Conservation (phyloP, 2,329 filamentous ascomycete genomes). For the Fusarium albidum region DNA sequence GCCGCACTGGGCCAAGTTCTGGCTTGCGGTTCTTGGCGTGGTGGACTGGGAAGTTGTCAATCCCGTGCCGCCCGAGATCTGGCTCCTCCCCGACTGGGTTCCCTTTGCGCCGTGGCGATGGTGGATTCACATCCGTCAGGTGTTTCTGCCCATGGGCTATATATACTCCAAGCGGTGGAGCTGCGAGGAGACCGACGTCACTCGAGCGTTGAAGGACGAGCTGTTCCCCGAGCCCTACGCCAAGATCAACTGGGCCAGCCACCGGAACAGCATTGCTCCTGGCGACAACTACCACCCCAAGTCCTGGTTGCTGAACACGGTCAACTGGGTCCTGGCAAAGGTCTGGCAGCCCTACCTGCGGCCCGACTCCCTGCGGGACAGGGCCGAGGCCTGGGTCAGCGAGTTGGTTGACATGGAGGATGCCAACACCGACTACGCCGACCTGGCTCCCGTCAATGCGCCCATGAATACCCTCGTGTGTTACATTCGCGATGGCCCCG, state of each 20-base stretch:
- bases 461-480: slow-evolving; percentile 87
- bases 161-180: slow-evolving; percentile 84
- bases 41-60: slow-evolving; percentile 92
- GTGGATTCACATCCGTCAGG: slow-evolving; percentile 89
- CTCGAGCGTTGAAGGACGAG: slow-evolving; percentile 84
- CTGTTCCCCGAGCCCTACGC: slow-evolving; percentile 75
- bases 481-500: slow-evolving; percentile 83
- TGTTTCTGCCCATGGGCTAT: slow-evolving; percentile 56
- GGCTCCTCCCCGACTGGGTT: slow-evolving; percentile 89
- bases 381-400: slow-evolving; percentile 81
- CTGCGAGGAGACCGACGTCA: slow-evolving; percentile 73
- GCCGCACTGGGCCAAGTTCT: slow-evolving; percentile 97
- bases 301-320: slow-evolving; percentile 76
- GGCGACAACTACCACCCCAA: too few species aligned
- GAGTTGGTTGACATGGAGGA: slow-evolving; percentile 89
- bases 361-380: slow-evolving; percentile 67
- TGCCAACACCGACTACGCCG: slow-evolving; percentile 85
- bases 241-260: slow-evolving; percentile 78
- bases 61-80: slow-evolving; percentile 89
- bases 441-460: slow-evolving; percentile 86
- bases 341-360: slow-evolving; percentile 83
- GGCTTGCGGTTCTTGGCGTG: slow-evolving; percentile 84
- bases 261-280: slow-evolving; percentile 92
- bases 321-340: slow-evolving; percentile 80
- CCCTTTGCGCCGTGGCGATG: slow-evolving; percentile 90